Base-by-base conservation (phyloP, 441 rosid species). In the Jatropha podagrica region DNA sequence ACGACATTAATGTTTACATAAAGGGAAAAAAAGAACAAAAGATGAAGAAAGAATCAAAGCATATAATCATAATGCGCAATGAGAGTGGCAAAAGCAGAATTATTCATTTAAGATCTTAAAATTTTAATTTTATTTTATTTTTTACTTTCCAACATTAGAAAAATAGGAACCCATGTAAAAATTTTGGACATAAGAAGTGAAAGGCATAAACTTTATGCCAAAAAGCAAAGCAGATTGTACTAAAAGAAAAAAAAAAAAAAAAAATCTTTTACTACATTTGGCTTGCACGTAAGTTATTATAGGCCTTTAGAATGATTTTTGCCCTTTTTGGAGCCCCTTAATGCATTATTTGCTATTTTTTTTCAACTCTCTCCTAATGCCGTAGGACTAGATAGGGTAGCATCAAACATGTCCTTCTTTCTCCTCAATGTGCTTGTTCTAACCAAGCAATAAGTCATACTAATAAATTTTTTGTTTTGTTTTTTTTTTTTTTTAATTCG, bases 41-140 rank as follows among this genome's bases (percentile, higher is more conserved):
- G 40, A 51, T n/a, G 65, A 12, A n/a, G 64, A 46, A 27, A 55
- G 77, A 79, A 74, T 71, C 70, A 70, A 78, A 80, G 78, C 69
- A 78, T 70, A 41, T 40, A 62, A 62, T 32, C 1, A 71, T 71
- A 11, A 71, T 71, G 13, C 40, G 66, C 69, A 71, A 71, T 5
- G 37, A 9, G 52, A 26, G 55, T 40, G 48, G 8, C 4, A 58
- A 56, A 72, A 72, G 26, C 68, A 61, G 9, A 60, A 71, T 46
- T 70, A 17, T 58, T 71, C 49, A 11, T 40, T 41, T 65, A 40
- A 27, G 69, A 42, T 42, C 17, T 27, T 4, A 12, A 20, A 12
- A 59, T 0, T 55, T n/a, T 20, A 44, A 44, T 44, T 10, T 44
- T 44, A 44, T 0, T 44, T 44, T 44, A 4, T 23, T 58, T 7